phyloP scores from a whole-genome alignment of 1,284 basidiomycete genomes.

The Sphaerobolus stellatus region DNA sequence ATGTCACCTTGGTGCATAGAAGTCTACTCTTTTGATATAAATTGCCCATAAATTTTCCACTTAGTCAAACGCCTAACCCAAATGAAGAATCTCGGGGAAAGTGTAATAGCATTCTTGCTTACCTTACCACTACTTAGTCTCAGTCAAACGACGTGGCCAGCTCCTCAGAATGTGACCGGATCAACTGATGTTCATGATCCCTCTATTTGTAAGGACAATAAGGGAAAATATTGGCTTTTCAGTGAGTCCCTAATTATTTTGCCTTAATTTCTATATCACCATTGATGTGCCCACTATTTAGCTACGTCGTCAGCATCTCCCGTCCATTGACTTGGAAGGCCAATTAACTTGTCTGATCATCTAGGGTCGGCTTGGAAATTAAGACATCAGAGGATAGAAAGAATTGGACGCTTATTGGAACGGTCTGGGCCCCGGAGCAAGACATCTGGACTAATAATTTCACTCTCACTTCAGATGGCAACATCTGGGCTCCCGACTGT shows the following conservation, averaged over 20 bases:
- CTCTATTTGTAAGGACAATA: constrained; percentile 51
- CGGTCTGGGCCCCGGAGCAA: constrained; percentile 50
- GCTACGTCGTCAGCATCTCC: constrained; percentile 13
- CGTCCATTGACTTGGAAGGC: neutral
- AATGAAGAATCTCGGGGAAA: too few species aligned
- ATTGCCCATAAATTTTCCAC: too few species aligned
- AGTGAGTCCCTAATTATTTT: constrained; percentile 32
- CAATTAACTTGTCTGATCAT: constrained; percentile 28
- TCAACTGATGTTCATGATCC: constrained; percentile 48
- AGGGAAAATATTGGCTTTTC: constrained; percentile 52
- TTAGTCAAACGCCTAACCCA: too few species aligned
- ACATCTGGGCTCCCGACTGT: constrained; percentile 56
- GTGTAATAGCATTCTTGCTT: neutral
- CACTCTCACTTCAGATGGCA: constrained; percentile 51
- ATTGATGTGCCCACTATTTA: neutral
- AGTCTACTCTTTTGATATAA: too few species aligned
- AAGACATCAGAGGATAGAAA: constrained; percentile 51
- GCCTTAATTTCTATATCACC: neutral
- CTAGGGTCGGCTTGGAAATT: constrained; percentile 50
- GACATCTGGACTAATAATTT: constrained; percentile 47
- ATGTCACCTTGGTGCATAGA: too few species aligned
- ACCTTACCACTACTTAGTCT: neutral
- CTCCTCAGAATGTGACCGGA: constrained; percentile 45
- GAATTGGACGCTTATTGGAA: constrained; percentile 48
- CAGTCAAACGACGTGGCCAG: constrained; percentile 14